Evolutionary conservation across 768 basidiomycete species (phyloP).

Genomic region (Boletus fagicola): DNA sequence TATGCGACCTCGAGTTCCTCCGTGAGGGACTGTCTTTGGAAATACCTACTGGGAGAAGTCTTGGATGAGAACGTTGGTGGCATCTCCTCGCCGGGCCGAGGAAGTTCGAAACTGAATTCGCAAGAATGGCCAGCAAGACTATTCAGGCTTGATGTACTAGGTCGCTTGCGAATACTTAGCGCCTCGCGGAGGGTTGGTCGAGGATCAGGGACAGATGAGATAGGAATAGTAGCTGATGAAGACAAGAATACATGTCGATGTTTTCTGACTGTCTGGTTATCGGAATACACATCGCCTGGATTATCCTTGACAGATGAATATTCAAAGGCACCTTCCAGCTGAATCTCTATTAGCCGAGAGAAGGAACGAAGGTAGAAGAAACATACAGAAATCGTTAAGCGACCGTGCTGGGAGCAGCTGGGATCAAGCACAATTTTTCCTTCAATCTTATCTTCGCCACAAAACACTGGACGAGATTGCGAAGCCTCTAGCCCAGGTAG

Average conservation of each 20-base stretch:
- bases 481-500: constrained; percentile 24
- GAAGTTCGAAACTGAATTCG: constrained; percentile 57
- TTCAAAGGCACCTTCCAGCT: constrained; percentile 66
- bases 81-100: constrained; percentile 56
- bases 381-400: constrained; percentile 54
- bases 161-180: constrained; percentile 45
- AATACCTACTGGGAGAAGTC: constrained; percentile 29
- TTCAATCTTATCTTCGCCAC: constrained; percentile 55
- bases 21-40: constrained; percentile 23
- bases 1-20: constrained; percentile 52
- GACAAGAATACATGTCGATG: constrained; percentile 50
- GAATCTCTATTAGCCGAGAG: constrained; percentile 5
- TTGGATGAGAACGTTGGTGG: constrained; percentile 56
- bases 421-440: constrained; percentile 61
- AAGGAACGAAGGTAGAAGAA: background rate
- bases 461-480: constrained; percentile 50
- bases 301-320: constrained; percentile 36
- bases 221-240: constrained; percentile 43
- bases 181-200: constrained; percentile 28
- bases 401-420: constrained; percentile 51
- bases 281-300: constrained; percentile 18
- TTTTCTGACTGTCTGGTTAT: constrained; percentile 22
- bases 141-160: constrained; percentile 43
- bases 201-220: constrained; percentile 32
- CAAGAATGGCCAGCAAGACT: constrained; percentile 32